Evolutionary conservation across 2,329 filamentous ascomycete species (phyloP).

Genomic region (Scedosporium boydii): DNA sequence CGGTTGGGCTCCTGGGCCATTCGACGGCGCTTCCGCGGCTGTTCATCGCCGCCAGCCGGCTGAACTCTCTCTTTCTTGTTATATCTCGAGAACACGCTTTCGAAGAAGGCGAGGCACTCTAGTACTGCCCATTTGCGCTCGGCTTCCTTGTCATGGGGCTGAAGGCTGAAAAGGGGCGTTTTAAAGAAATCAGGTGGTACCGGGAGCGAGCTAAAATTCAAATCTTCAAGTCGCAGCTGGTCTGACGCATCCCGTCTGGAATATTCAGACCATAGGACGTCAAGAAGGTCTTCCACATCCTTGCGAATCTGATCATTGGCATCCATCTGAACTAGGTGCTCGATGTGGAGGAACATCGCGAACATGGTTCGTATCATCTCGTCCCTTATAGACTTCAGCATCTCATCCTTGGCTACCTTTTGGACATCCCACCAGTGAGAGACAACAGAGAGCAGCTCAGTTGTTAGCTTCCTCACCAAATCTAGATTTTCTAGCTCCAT

Average conservation of each 20-base stretch:
- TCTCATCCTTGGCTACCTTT: constrained; percentile 48
- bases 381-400: constrained; percentile 57
- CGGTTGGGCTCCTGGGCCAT: constrained; percentile 32
- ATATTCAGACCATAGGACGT: constrained; percentile 72
- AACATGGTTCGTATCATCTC: constrained; percentile 69
- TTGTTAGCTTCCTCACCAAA: constrained; percentile 50
- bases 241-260: constrained; percentile 59
- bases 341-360: constrained; percentile 52
- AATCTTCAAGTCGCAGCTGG: constrained; percentile 67
- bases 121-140: constrained; percentile 53
- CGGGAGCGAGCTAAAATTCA: constrained; percentile 46
- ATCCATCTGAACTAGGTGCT: constrained; percentile 40
- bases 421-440: constrained; percentile 71
- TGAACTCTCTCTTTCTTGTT: background rate
- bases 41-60: constrained; percentile 24
- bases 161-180: constrained; percentile 42
- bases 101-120: constrained; percentile 48
- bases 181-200: constrained; percentile 34
- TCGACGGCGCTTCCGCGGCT: constrained; percentile 43
- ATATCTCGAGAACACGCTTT: constrained; percentile 25
- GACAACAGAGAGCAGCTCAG: constrained; percentile 59
- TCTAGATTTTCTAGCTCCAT: constrained; percentile 59
- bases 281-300: constrained; percentile 55
- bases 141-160: constrained; percentile 40
- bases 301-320: constrained; percentile 26